Evolutionary conservation across 345 rosid genomes (phyloP).

Genomic region (Corymbia maculata): DNA sequence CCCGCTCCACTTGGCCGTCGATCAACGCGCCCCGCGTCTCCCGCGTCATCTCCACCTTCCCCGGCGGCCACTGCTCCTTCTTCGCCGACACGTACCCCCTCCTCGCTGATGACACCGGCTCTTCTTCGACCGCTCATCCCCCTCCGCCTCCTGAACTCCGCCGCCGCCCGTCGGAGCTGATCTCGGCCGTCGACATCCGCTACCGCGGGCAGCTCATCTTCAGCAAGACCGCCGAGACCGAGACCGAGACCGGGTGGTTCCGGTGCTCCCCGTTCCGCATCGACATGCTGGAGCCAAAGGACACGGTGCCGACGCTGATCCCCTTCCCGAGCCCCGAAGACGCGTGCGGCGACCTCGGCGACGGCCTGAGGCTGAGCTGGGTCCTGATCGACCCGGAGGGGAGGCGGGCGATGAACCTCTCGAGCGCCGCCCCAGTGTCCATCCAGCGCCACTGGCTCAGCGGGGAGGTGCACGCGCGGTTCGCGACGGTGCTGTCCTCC

Average conservation of each 20-base stretch:
- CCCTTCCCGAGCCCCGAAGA: constrained; percentile 24
- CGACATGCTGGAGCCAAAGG: constrained; percentile 58
- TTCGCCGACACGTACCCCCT: constrained; percentile 50
- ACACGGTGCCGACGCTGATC: constrained; percentile 39
- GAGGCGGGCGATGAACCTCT: constrained; percentile 46
- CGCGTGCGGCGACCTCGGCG: constrained; percentile 21
- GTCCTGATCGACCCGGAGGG: constrained; percentile 49
- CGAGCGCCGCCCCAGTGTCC: constrained; percentile 57
- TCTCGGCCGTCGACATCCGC: constrained; percentile 65
- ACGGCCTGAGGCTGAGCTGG: constrained; percentile 59
- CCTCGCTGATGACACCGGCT: neutral
- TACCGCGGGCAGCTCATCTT: constrained; percentile 30
- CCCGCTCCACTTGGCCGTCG: constrained; percentile 72
- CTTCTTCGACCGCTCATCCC: neutral
- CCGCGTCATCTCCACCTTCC: constrained; percentile 24
- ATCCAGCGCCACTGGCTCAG: constrained; percentile 67
- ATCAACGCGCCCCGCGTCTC: constrained; percentile 20
- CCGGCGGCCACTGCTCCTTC: constrained; percentile 48
- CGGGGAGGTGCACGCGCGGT: constrained; percentile 58
- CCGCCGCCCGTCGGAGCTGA: constrained; percentile 10
- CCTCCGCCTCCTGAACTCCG: neutral
- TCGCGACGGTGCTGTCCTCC: constrained; percentile 12
- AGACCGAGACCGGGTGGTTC: constrained; percentile 59
- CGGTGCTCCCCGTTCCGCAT: constrained; percentile 60
- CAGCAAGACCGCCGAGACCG: constrained; percentile 44